phyloP scores from a whole-genome alignment of 129 eudicot genomes.

The Kitagawia praeruptora region DNA sequence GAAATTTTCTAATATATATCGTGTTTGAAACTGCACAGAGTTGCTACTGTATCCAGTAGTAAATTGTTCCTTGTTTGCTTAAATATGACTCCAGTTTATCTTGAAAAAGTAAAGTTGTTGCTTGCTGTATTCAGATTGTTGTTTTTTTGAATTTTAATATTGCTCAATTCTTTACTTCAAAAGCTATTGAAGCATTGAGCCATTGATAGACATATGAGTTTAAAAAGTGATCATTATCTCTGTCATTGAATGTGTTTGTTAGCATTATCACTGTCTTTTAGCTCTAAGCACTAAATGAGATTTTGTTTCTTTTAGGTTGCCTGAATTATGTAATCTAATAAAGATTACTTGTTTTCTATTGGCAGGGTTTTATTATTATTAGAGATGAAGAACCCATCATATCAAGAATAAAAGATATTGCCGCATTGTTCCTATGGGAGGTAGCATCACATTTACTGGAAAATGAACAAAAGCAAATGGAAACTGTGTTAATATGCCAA shows the following conservation, averaged over 20 bases:
- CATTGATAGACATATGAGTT: neutral
- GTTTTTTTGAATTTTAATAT: neutral
- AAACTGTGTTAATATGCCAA: slow-evolving; percentile 58
- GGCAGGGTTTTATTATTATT: slow-evolving; percentile 63
- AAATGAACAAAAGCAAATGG: slow-evolving; percentile 47
- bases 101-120: neutral
- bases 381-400: slow-evolving; percentile 58
- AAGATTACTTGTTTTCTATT: slow-evolving; percentile 5
- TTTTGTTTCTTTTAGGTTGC: neutral
- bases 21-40: neutral
- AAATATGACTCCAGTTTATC: neutral
- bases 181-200: neutral
- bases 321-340: neutral
- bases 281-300: neutral
- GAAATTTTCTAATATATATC: neutral
- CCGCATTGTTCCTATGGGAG: slow-evolving; percentile 78
- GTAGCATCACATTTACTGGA: slow-evolving; percentile 47
- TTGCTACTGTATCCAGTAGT: neutral
- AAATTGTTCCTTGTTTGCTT: slow-evolving; percentile 1
- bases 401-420: slow-evolving; percentile 51
- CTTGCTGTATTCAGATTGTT: neutral
- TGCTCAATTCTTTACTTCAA: neutral
- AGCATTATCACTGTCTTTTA: neutral
- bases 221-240: neutral
- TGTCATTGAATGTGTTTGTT: neutral